Percentiles rank a stretch among this genome's conserved stretches.
phyloP scores from a whole-genome alignment of 2,329 filamentous ascomycete genomes.

The Arthrobotrys megalospora region DNA sequence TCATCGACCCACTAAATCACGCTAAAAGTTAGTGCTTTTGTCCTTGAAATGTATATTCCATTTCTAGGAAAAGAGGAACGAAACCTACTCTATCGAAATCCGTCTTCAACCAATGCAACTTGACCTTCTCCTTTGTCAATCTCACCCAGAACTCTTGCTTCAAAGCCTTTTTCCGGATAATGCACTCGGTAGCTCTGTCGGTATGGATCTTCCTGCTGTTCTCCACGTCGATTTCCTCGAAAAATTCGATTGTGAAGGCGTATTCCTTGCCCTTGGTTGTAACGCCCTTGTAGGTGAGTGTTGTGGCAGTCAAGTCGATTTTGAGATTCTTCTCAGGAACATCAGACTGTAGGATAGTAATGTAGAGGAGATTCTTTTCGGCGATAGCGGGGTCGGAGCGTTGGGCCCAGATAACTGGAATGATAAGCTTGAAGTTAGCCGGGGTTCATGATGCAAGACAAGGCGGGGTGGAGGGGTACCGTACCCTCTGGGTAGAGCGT shows the following conservation, averaged over 20 bases:
- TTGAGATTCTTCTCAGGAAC: conserved; percentile 81
- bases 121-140: conserved; percentile 89
- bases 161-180: conserved; percentile 96
- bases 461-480: conserved; percentile 15
- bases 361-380: conserved; percentile 93
- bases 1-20: conserved; percentile 83
- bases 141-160: conserved; percentile 96
- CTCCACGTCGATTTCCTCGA: conserved; percentile 86
- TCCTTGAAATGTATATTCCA: conserved; percentile 65
- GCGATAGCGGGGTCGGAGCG: conserved; percentile 85
- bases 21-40: conserved; percentile 8
- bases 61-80: background rate
- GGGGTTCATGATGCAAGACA: background rate
- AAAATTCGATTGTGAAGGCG: conserved; percentile 88
- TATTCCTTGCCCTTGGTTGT: conserved; percentile 86
- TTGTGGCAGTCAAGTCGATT: conserved; percentile 84
- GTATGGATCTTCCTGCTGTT: conserved; percentile 91
- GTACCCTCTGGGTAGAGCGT: conserved; percentile 44
- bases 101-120: conserved; percentile 96
- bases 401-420: conserved; percentile 94
- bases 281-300: conserved; percentile 84
- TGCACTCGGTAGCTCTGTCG: conserved; percentile 86
- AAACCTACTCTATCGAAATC: conserved; percentile 90
- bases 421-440: conserved; percentile 30
- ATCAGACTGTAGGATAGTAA: conserved; percentile 91